phyloP scores from a whole-genome alignment of 2,329 filamentous ascomycete species.

The Ceratocystis diversiconidia region DNA sequence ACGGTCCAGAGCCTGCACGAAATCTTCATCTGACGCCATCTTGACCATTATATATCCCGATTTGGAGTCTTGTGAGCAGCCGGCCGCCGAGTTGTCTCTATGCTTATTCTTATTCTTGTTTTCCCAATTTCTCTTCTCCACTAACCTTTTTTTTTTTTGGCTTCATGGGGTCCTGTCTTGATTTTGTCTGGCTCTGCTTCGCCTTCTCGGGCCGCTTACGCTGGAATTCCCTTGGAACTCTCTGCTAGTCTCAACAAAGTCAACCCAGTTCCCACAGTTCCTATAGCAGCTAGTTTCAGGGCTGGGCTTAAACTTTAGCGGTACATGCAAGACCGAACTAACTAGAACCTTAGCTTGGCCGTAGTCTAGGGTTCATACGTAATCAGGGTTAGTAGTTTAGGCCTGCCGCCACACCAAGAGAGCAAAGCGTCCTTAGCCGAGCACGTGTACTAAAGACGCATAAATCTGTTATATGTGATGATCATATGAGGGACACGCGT shows the following conservation, averaged over 20 bases:
- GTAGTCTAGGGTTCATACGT: too few relatives aligned
- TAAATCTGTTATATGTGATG: too few relatives aligned
- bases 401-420: too few relatives aligned
- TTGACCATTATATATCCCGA: neutral
- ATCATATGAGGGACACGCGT: too few relatives aligned
- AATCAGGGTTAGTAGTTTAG: too few relatives aligned
- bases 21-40: neutral
- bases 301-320: neutral
- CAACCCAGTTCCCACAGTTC: neutral
- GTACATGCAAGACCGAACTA: too few relatives aligned
- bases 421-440: too few relatives aligned
- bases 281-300: neutral
- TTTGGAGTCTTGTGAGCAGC: neutral
- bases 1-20: too few relatives aligned
- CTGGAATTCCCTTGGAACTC: neutral
- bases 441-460: too few relatives aligned
- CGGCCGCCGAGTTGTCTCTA: neutral
- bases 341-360: too few relatives aligned
- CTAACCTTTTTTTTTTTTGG: neutral
- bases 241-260: neutral
- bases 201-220: neutral
- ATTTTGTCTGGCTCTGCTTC: neutral
- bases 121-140: neutral
- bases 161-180: neutral
- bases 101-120: neutral